Evolutionary conservation across 495 filamentous ascomycete species (phyloP), one percentile per base, ranked within the genome.

Genomic region (Chlorociboria aeruginascens): DNA sequence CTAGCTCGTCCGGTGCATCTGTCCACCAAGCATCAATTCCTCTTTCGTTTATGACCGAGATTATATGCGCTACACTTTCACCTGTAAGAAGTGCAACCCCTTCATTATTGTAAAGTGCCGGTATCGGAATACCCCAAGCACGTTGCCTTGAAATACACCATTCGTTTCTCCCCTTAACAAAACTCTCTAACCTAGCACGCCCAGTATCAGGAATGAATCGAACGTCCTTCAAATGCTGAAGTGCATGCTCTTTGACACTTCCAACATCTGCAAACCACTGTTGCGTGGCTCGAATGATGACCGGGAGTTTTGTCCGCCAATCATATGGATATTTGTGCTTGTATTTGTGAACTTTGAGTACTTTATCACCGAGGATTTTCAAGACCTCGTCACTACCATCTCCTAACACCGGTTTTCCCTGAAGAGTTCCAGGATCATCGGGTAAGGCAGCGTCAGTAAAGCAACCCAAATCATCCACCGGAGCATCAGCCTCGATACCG

Each of bases 71-170:
- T 13, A 99, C 82, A 45, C 78, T 86, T 20, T 85, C 78, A 32
- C 80, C 80, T 1, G 80, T 86, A 57, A 95, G 69, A 7, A 93
- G 63, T 7, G 85, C 86, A 36, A 82, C 74, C 3, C 79, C 78
- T 10, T 70, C 74, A 11, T 76, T 70, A 50, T 86, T 74, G 59
- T 93, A 97, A 6, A 99, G 66, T 14, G 86, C 86, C 13, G 92
- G 92, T 47, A 99, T 97, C 0, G 93, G 92, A 13, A 96, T 83
- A 54, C 92, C 92, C 92, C 92, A 99, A 8, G 85, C 84, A 32
- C 92, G 81, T 62, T 99, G 92, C 30, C 92, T 81, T n/a, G 93
- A 97, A 56, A 99, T 94, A 61, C 92, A 99, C 92, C 92, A 99
- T 62, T 97, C 90, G 52, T 76, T 93, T 31, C 92, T 78, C 38